These are phyloP conservation scores for Termitomyces sp. DNA, from an alignment of 768 basidiomycete genomes.

Conservation along the genomic window DNA sequence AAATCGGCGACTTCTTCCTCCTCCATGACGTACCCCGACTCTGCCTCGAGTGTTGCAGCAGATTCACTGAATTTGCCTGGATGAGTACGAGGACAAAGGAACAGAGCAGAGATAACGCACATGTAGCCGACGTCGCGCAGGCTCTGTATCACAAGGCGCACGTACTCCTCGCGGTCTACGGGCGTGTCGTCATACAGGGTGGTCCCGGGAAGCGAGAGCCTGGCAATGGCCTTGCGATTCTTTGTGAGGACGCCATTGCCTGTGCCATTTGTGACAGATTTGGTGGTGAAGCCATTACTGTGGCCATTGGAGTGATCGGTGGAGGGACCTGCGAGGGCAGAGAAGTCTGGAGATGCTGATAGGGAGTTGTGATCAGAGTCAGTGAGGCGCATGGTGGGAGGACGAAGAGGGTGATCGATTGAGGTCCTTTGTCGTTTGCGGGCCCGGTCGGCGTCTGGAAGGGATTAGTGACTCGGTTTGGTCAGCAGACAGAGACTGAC, in stretches of 20 bases:
- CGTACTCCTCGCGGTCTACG: slow-evolving; percentile 86
- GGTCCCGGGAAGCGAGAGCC: slow-evolving; percentile 66
- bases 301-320: slow-evolving; percentile 40
- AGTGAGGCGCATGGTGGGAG: slow-evolving; percentile 43
- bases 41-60: slow-evolving; percentile 82
- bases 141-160: slow-evolving; percentile 84
- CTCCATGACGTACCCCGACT: slow-evolving; percentile 89
- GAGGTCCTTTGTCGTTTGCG: slow-evolving; percentile 69
- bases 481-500: slow-evolving; percentile 22
- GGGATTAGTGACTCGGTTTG: slow-evolving; percentile 12
- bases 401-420: slow-evolving; percentile 26
- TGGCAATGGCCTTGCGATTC: slow-evolving; percentile 46
- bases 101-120: slow-evolving; percentile 32
- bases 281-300: slow-evolving; percentile 35
- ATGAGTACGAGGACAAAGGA: slow-evolving; percentile 7
- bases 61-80: slow-evolving; percentile 56
- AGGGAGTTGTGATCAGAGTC: slow-evolving; percentile 46
- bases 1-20: slow-evolving; percentile 73
- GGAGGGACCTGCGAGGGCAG: slow-evolving; percentile 50
- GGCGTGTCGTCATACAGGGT: slow-evolving; percentile 73
- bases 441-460: slow-evolving; percentile 33
- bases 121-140: slow-evolving; percentile 82
- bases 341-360: slow-evolving; percentile 38
- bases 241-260: slow-evolving; percentile 43
- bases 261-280: slow-evolving; percentile 11